phyloP scores from a whole-genome alignment of 192 early-diverging fungal species.

The Gaertneriomyces semiglobifer region DNA sequence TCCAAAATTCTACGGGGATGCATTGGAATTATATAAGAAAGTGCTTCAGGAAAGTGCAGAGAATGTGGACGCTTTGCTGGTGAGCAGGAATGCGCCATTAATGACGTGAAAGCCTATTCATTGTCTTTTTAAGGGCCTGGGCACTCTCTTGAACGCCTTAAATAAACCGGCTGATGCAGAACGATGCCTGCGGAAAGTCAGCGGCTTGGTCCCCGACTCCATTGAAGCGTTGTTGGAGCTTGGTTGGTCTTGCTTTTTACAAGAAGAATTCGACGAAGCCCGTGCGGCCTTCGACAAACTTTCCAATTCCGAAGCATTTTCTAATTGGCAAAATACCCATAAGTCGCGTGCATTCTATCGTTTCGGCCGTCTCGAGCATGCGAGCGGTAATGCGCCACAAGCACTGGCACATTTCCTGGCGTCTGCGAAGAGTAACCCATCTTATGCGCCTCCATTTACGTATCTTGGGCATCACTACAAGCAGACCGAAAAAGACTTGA shows the following conservation, averaged over 20 bases:
- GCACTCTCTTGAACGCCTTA: constrained; percentile 52
- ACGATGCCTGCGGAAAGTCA: constrained; percentile 51
- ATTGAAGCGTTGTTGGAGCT: constrained; percentile 63
- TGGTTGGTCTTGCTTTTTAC: constrained; percentile 59
- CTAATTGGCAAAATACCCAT: too few species aligned
- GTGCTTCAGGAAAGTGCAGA: constrained; percentile 22
- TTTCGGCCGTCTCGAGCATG: too few species aligned
- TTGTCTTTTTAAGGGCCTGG: constrained; percentile 43
- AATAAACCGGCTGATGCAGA: constrained; percentile 56
- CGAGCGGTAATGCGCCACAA: too few species aligned
- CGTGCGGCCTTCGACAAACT: background rate
- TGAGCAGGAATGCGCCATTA: background rate
- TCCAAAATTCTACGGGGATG: constrained; percentile 20
- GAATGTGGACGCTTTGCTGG: constrained; percentile 11
- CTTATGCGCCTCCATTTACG: constrained; percentile 61
- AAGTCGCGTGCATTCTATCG: too few species aligned
- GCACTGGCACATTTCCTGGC: constrained; percentile 48
- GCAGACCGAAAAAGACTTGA: constrained; percentile 58
- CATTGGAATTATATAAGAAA: constrained; percentile 25
- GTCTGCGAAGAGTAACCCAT: constrained; percentile 68
- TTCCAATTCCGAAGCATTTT: too few species aligned
- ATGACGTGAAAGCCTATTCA: background rate
- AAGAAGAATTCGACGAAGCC: constrained; percentile 54
- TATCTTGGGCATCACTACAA: constrained; percentile 80
- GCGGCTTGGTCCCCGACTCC: constrained; percentile 42